Conservation (phyloP, 1,284 basidiomycete genomes). For the Ceratobasidium sp. region DNA sequence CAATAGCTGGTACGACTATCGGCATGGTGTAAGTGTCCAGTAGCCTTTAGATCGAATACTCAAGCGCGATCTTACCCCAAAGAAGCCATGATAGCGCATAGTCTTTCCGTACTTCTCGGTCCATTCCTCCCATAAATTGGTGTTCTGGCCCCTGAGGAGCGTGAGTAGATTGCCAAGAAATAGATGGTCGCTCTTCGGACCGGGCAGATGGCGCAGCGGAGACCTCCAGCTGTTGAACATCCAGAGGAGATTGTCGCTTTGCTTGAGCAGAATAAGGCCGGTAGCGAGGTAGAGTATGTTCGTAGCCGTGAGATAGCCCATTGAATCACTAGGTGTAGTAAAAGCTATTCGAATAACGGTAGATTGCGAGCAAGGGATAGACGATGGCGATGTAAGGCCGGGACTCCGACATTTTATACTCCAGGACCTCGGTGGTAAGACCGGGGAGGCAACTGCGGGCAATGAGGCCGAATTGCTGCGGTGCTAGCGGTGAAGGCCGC, state of each 20-base stretch:
- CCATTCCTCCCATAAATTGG: conserved; percentile 19
- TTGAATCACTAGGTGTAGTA: not conserved
- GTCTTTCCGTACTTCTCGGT: conserved; percentile 35
- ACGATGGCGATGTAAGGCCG: too few species aligned
- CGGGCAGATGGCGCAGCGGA: conserved; percentile 21
- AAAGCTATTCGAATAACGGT: too few species aligned
- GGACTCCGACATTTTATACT: too few species aligned
- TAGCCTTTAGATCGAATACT: not conserved
- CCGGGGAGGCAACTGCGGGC: too few species aligned
- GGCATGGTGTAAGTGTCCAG: not conserved
- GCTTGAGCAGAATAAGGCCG: not conserved
- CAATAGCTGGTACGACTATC: conserved; percentile 20
- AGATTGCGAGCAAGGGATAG: too few species aligned
- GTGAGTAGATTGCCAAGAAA: conserved; percentile 31
- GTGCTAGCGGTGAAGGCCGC: too few species aligned
- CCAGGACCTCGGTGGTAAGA: too few species aligned
- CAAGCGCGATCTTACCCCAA: conserved; percentile 25
- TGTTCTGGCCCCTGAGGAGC: not conserved
- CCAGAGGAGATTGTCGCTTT: not conserved
- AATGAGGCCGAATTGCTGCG: too few species aligned
- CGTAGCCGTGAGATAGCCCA: not conserved
- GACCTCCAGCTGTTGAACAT: not conserved
- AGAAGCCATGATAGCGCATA: conserved; percentile 14
- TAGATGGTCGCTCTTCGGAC: not conserved
- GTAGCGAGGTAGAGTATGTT: not conserved